phyloP scores from a whole-genome alignment of 192 early-diverging fungal species.

The Diversispora eburnea region DNA sequence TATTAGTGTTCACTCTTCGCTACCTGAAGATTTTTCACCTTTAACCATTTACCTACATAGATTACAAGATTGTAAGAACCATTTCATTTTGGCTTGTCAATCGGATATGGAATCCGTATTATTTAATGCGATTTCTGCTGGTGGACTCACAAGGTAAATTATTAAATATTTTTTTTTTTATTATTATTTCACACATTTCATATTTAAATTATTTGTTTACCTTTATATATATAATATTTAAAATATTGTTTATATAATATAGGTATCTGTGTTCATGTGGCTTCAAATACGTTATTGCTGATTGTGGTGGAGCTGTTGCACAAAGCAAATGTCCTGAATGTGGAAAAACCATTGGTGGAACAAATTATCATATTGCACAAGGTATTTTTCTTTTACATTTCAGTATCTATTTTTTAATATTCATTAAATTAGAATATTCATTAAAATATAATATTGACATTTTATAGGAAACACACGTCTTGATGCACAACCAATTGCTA shows the following conservation, averaged over 20 bases:
- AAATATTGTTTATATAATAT: background rate
- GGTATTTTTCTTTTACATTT: background rate
- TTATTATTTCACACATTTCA: too few relatives aligned
- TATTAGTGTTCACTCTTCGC: slow-evolving; percentile 3
- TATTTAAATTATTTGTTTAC: too few relatives aligned
- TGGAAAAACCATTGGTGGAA: background rate
- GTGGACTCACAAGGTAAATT: background rate
- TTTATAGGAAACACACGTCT: background rate
- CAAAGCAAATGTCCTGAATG: slow-evolving; percentile 5
- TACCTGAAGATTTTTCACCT: slow-evolving; percentile 8
- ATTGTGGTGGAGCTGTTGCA: background rate
- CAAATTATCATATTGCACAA: background rate
- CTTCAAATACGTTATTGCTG: slow-evolving; percentile 10
- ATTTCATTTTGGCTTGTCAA: slow-evolving; percentile 15
- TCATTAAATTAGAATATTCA: too few relatives aligned
- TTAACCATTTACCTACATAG: slow-evolving; percentile 12
- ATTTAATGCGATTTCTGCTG: background rate
- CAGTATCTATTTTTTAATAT: too few relatives aligned
- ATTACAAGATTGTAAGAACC: background rate
- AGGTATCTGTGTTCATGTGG: slow-evolving; percentile 27
- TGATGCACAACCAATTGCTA: background rate
- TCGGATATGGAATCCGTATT: slow-evolving; percentile 22
- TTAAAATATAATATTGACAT: too few relatives aligned
- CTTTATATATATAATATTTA: too few relatives aligned
- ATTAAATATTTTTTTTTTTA: background rate